Evolutionary conservation across 805 yeast genomes (phyloP).

Genomic region (Wickerhamiella kazuoi): DNA sequence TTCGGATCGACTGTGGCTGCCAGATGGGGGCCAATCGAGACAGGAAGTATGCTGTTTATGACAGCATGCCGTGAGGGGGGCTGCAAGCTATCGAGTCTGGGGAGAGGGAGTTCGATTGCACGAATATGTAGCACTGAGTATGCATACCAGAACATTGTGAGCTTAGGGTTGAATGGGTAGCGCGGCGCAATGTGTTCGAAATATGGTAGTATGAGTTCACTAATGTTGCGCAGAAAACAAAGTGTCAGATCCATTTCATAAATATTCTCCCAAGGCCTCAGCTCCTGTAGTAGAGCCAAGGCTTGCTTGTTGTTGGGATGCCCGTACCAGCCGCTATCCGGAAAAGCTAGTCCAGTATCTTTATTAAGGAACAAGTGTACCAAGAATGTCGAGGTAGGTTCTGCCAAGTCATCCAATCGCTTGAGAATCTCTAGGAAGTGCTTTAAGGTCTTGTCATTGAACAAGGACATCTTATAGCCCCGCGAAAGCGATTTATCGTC

Average conservation of each 20-base stretch:
- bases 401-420: constrained; percentile 15
- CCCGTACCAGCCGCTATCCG: constrained; percentile 14
- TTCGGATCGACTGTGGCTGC: not conserved
- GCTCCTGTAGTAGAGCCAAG: constrained; percentile 38
- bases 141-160: constrained; percentile 71
- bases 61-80: constrained; percentile 25
- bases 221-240: constrained; percentile 32
- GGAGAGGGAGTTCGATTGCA: constrained; percentile 40
- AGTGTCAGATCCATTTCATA: constrained; percentile 39
- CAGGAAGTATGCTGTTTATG: constrained; percentile 43
- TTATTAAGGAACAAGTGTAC: constrained; percentile 30
- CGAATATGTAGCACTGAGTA: constrained; percentile 44
- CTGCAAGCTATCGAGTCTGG: constrained; percentile 18
- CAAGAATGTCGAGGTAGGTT: constrained; percentile 32
- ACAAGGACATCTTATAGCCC: constrained; percentile 51
- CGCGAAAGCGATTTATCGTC: constrained; percentile 44
- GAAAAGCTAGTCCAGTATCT: constrained; percentile 18
- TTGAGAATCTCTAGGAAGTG: constrained; percentile 38
- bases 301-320: constrained; percentile 47
- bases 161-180: constrained; percentile 51
- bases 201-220: constrained; percentile 63
- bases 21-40: not conserved
- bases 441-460: constrained; percentile 58
- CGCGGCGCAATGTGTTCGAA: constrained; percentile 12
- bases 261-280: constrained; percentile 72